A percentile compares a stretch with the other conserved stretches of the same genome.
Conservation (phyloP, 192 early-diverging fungal genomes). For the Ambispora gerdemannii region DNA sequence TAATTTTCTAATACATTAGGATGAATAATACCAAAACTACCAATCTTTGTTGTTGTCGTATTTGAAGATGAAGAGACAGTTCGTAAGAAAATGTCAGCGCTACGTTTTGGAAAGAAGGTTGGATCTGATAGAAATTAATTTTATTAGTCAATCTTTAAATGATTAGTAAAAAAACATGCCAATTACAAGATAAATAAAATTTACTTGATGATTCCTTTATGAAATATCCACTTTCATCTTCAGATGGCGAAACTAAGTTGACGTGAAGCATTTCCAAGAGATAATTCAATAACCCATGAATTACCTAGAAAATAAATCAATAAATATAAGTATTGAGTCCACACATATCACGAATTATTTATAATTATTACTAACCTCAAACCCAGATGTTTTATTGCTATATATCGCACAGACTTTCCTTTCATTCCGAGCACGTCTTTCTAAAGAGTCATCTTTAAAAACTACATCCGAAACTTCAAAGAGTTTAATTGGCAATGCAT, state of each 20-base stretch:
- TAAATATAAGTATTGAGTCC: background rate
- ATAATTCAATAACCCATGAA: constrained; percentile 91
- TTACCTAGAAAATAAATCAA: constrained; percentile 52
- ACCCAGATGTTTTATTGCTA: constrained; percentile 76
- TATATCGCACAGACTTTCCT: constrained; percentile 85
- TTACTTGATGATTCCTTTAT: constrained; percentile 72
- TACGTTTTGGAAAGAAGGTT: constrained; percentile 89
- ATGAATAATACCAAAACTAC: constrained; percentile 88
- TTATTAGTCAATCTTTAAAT: background rate
- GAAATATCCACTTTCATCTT: constrained; percentile 66
- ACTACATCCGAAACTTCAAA: constrained; percentile 97
- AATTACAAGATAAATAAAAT: constrained; percentile 23
- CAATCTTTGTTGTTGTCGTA: constrained; percentile 56
- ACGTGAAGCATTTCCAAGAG: constrained; percentile 79
- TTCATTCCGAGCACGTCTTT: constrained; percentile 83
- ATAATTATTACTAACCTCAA: constrained; percentile 55
- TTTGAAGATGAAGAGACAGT: constrained; percentile 30
- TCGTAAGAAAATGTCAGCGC: constrained; percentile 81
- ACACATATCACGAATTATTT: background rate
- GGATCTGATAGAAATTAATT: constrained; percentile 43
- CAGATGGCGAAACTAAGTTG: constrained; percentile 45
- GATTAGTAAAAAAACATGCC: background rate
- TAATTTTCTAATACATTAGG: constrained; percentile 85
- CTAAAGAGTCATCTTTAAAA: constrained; percentile 78
- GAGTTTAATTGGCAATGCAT: constrained; percentile 85